phyloP scores from a whole-genome alignment of 2,329 filamentous ascomycete genomes.

The Pseudocercospora macadamiae region DNA sequence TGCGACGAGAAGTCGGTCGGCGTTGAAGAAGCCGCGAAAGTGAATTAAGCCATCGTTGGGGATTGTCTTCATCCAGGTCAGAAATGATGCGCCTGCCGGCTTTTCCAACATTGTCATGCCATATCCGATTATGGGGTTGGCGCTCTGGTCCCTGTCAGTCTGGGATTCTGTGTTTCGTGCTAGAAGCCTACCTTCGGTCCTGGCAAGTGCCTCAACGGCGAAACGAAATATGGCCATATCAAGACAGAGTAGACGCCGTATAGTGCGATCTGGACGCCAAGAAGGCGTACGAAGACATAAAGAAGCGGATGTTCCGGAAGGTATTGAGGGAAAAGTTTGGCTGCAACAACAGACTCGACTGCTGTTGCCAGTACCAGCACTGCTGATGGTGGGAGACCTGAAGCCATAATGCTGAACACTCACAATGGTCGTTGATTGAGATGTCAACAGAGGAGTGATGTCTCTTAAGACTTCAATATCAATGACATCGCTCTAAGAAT shows the following conservation, averaged over 20 bases:
- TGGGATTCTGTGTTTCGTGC: background rate
- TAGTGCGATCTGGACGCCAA: slow-evolving; percentile 19
- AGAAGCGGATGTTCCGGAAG: slow-evolving; percentile 27
- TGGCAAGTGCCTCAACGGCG: slow-evolving; percentile 45
- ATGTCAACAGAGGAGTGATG: background rate
- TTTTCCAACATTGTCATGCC: slow-evolving; percentile 39
- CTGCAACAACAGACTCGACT: slow-evolving; percentile 4
- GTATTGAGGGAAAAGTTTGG: slow-evolving; percentile 19
- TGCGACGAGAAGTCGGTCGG: slow-evolving; percentile 43
- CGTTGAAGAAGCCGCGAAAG: slow-evolving; percentile 44
- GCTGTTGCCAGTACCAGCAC: slow-evolving; percentile 11
- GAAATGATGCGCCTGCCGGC: slow-evolving; percentile 39
- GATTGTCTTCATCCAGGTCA: slow-evolving; percentile 42
- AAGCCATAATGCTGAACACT: slow-evolving; percentile 8
- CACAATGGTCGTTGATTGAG: background rate
- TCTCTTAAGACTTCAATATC: slow-evolving; percentile 11
- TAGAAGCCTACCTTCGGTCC: slow-evolving; percentile 26
- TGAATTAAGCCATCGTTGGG: slow-evolving; percentile 47
- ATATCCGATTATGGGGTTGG: slow-evolving; percentile 41
- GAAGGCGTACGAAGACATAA: slow-evolving; percentile 24
- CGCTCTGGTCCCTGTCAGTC: slow-evolving; percentile 24
- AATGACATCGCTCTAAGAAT: slow-evolving; percentile 16
- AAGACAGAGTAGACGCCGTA: slow-evolving; percentile 23
- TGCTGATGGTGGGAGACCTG: slow-evolving; percentile 14
- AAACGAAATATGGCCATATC: slow-evolving; percentile 44